Conservation (phyloP, 2,329 filamentous ascomycete species). For the Sporothrix schenckii region DNA sequence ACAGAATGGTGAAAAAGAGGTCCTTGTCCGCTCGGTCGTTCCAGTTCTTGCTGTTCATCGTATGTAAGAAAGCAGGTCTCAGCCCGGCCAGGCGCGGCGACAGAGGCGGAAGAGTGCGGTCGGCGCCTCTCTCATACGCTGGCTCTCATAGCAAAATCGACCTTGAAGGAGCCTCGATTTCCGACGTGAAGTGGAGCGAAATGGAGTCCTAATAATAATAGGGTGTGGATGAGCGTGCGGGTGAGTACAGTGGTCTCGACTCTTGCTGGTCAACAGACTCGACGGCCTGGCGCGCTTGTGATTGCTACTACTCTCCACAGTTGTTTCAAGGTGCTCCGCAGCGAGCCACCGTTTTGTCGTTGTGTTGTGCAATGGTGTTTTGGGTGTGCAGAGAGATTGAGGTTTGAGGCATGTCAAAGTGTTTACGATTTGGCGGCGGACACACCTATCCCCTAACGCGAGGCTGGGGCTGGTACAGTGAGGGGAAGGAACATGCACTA, state of each 20-base stretch:
- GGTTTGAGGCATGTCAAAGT: background rate
- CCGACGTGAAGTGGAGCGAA: conserved; percentile 19
- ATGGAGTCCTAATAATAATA: background rate
- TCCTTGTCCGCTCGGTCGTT: conserved; percentile 65
- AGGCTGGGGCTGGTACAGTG: conserved; percentile 6
- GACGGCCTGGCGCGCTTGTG: conserved; percentile 22
- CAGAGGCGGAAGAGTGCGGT: background rate
- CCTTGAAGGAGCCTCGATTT: background rate
- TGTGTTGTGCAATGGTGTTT: background rate
- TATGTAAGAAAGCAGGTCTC: background rate
- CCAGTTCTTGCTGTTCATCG: conserved; percentile 58
- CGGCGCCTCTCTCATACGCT: conserved; percentile 1
- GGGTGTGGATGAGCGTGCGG: background rate
- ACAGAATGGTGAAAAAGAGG: conserved; percentile 65
- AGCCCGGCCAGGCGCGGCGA: background rate
- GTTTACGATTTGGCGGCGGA: conserved; percentile 22
- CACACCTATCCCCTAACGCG: conserved; percentile 20
- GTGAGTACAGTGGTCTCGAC: background rate
- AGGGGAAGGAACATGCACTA: background rate
- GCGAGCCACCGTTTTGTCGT: background rate
- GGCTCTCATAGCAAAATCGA: background rate
- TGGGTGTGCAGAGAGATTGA: background rate
- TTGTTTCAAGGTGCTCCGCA: conserved; percentile 9
- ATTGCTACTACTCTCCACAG: background rate
- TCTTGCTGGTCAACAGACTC: background rate